Evolutionary conservation across 768 basidiomycete genomes (phyloP).

Genomic region (Agaricus subrufescens): DNA sequence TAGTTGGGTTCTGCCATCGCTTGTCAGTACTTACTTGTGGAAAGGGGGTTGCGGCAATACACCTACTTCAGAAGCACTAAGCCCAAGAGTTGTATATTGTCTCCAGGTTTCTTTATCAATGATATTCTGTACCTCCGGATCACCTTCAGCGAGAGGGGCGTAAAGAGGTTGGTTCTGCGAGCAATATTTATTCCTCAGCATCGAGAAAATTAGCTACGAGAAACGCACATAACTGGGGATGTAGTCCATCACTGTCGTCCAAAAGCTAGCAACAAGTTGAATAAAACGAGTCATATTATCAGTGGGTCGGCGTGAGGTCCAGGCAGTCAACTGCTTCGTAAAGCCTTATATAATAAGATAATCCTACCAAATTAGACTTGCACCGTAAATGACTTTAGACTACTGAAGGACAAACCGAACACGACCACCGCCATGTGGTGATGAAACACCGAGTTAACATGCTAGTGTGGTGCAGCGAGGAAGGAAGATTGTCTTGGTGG

Average conservation of each 20-base stretch:
- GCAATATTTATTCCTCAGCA: background rate
- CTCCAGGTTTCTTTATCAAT: slow-evolving; percentile 99
- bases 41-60: background rate
- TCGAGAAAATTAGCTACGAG: background rate
- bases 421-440: no score
- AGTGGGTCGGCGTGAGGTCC: no score
- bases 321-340: no score
- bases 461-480: no score
- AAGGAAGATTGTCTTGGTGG: no score
- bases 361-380: no score
- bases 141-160: slow-evolving; percentile 79
- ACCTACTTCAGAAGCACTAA: slow-evolving; percentile 94
- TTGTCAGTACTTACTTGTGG: background rate
- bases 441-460: no score
- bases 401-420: no score
- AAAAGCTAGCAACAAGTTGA: slow-evolving; percentile 8
- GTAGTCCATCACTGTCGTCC: slow-evolving; percentile 54
- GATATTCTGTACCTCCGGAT: slow-evolving; percentile 94
- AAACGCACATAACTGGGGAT: slow-evolving; percentile 60
- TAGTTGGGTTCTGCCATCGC: slow-evolving; percentile 85
- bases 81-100: slow-evolving; percentile 94
- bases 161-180: slow-evolving; percentile 89
- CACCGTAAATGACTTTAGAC: no score
- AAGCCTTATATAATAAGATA: background rate
- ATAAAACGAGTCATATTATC: no score